These are phyloP conservation scores for Beauveria varroae DNA, from an alignment of 2,329 filamentous ascomycete species.

Conservation along the genomic window DNA sequence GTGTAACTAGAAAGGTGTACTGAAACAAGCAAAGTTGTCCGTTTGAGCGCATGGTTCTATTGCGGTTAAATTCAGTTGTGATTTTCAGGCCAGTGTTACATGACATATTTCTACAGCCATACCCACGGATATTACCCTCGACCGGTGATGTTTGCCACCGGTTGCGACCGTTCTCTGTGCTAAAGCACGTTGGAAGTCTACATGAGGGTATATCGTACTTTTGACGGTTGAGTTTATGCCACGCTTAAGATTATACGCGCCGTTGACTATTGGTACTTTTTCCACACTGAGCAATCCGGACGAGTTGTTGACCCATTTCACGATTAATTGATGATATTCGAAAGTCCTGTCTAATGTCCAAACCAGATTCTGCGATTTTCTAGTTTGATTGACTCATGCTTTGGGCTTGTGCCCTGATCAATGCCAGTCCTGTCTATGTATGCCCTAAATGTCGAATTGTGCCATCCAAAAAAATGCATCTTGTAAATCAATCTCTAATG, in stretches of 20 bases:
- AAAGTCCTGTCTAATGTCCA: background rate
- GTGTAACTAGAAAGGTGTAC: constrained; percentile 41
- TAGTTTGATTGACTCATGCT: background rate
- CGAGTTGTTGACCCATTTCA: constrained; percentile 13
- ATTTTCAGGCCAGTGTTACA: constrained; percentile 51
- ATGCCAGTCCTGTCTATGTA: background rate
- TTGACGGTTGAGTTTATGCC: too few relatives aligned
- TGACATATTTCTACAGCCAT: constrained; percentile 58
- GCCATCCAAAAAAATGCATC: background rate
- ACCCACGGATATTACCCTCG: constrained; percentile 39
- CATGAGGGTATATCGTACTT: constrained; percentile 17
- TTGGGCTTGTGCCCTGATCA: background rate
- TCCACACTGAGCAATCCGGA: constrained; percentile 29
- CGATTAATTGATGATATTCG: background rate
- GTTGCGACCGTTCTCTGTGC: background rate
- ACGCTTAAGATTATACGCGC: too few relatives aligned
- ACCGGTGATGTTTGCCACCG: background rate
- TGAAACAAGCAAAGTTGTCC: constrained; percentile 49
- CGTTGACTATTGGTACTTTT: too few relatives aligned
- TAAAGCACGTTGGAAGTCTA: constrained; percentile 57
- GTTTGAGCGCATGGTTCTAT: constrained; percentile 56
- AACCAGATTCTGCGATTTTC: background rate
- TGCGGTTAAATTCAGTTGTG: constrained; percentile 51
- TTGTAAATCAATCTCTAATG: background rate
- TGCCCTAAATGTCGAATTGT: background rate